These are phyloP conservation scores for Termitomyces titanicus DNA, from an alignment of 768 basidiomycete species.

Conservation along the genomic window DNA sequence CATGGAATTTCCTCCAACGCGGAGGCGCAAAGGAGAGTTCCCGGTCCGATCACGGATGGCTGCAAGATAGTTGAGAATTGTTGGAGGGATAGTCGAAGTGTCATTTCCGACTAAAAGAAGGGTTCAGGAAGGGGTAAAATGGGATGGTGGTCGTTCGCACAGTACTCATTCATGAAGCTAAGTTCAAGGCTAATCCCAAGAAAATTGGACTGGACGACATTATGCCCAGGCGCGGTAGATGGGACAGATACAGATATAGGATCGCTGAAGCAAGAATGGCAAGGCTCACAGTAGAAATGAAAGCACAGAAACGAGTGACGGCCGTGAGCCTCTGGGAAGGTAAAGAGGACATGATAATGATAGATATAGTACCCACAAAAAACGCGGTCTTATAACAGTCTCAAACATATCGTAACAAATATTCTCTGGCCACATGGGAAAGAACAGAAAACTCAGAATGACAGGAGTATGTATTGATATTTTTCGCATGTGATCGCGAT, in stretches of 20 bases:
- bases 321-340: not conserved
- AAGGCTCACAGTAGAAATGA: slow-evolving; percentile 5
- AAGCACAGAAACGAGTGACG: slow-evolving; percentile 13
- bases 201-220: slow-evolving; percentile 50
- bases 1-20: slow-evolving; percentile 49
- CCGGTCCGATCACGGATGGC: slow-evolving; percentile 46
- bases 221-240: slow-evolving; percentile 27
- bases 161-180: slow-evolving; percentile 55
- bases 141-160: slow-evolving; percentile 25
- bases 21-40: slow-evolving; percentile 38
- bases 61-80: slow-evolving; percentile 57
- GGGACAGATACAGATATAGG: slow-evolving; percentile 28
- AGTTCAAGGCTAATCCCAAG: slow-evolving; percentile 66
- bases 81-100: slow-evolving; percentile 44
- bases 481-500: too few relatives aligned
- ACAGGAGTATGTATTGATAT: too few relatives aligned
- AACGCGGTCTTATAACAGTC: not conserved
- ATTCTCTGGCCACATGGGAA: too few relatives aligned
- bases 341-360: slow-evolving; percentile 3
- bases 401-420: not conserved
- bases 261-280: slow-evolving; percentile 19
- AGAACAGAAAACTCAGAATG: too few relatives aligned
- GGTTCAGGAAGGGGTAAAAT: not conserved
- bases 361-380: not conserved
- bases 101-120: slow-evolving; percentile 44